These are phyloP conservation scores for Boletus patriciae DNA, from an alignment of 768 basidiomycete species.

Conservation along the genomic window DNA sequence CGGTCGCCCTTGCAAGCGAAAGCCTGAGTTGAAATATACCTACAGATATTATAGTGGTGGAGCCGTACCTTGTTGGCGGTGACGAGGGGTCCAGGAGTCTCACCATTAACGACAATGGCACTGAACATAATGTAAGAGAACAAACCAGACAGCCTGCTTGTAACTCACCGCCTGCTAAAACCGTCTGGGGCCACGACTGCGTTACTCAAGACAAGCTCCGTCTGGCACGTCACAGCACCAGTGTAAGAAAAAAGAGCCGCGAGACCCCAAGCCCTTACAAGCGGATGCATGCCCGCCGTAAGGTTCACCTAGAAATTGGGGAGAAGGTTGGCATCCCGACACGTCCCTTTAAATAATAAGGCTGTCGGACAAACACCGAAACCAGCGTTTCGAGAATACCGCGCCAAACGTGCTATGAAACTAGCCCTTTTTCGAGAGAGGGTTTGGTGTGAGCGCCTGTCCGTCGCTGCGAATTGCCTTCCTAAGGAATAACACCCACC, in stretches of 20 bases:
- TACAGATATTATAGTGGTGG: not conserved
- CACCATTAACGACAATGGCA: slow-evolving; percentile 43
- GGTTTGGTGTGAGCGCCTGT: not conserved
- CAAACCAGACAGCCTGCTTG: not conserved
- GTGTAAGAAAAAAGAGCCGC: slow-evolving; percentile 7
- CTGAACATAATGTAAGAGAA: slow-evolving; percentile 14
- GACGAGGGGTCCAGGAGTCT: slow-evolving; percentile 42
- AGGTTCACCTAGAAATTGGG: not conserved
- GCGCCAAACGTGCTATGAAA: no score
- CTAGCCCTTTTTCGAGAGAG: no score
- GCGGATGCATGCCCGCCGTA: slow-evolving; percentile 8
- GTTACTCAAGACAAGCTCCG: slow-evolving; percentile 39
- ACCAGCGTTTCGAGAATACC: not conserved
- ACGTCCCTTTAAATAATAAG: not conserved
- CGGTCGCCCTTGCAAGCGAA: slow-evolving; percentile 33
- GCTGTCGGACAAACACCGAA: not conserved
- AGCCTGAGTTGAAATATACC: not conserved
- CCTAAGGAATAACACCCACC: no score
- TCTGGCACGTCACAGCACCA: slow-evolving; percentile 12
- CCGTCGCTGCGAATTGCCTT: no score
- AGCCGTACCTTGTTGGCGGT: slow-evolving; percentile 37
- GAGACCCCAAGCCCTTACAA: slow-evolving; percentile 11
- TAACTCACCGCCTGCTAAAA: slow-evolving; percentile 32
- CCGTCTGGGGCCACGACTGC: slow-evolving; percentile 46
- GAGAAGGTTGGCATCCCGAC: not conserved